Percentiles rank a stretch among this genome's conserved stretches.
These are phyloP conservation scores for Alternaria viburni DNA, from an alignment of 2,329 filamentous ascomycete genomes.

Conservation along the genomic window DNA sequence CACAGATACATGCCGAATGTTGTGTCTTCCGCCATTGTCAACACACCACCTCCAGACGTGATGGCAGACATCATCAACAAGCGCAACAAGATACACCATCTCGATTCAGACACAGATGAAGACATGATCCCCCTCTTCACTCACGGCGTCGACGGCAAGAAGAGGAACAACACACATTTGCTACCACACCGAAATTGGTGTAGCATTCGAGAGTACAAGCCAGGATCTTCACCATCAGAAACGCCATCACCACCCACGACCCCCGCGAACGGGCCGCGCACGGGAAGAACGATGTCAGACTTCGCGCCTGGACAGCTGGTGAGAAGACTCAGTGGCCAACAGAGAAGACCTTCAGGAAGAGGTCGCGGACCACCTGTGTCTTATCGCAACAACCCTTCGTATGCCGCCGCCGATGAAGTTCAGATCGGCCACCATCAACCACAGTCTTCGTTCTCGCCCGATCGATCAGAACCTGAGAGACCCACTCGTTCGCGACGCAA, in stretches of 20 bases:
- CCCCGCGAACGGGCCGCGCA: conserved; percentile 28
- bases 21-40: conserved; percentile 92
- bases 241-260: conserved; percentile 57
- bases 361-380: conserved; percentile 45
- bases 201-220: conserved; percentile 83
- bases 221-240: conserved; percentile 74
- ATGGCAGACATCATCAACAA: conserved; percentile 93
- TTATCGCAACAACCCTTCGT: conserved; percentile 47
- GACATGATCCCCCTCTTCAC: conserved; percentile 94
- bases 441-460: conserved; percentile 46
- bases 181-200: conserved; percentile 95
- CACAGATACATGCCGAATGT: conserved; percentile 97
- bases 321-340: conserved; percentile 47
- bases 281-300: conserved; percentile 42
- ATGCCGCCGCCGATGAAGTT: conserved; percentile 39
- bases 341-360: conserved; percentile 32
- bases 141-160: conserved; percentile 86
- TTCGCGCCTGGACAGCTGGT: conserved; percentile 51
- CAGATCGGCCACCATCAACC: conserved; percentile 34
- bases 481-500: conserved; percentile 40
- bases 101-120: conserved; percentile 80
- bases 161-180: conserved; percentile 87
- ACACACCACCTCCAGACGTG: conserved; percentile 84
- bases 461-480: conserved; percentile 35
- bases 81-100: conserved; percentile 77